phyloP scores from a whole-genome alignment of 805 yeast genomes.

The Metschnikowia noctiluminum region DNA sequence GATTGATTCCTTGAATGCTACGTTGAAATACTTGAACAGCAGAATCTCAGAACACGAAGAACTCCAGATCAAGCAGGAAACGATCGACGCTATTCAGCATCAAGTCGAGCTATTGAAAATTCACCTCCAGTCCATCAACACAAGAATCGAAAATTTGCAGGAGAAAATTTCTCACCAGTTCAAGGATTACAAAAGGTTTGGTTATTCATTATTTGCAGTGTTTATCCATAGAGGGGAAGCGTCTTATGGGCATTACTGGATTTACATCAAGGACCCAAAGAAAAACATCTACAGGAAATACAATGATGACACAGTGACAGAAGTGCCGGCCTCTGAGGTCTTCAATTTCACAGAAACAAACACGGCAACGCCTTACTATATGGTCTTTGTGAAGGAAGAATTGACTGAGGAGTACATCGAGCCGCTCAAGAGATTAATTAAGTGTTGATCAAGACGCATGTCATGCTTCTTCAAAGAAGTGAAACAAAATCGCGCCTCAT shows the following conservation, averaged over 20 bases:
- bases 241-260: slow-evolving; percentile 95
- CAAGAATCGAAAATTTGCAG: slow-evolving; percentile 44
- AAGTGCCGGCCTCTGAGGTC: slow-evolving; percentile 63
- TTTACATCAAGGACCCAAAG: slow-evolving; percentile 78
- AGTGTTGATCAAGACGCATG: slow-evolving; percentile 1
- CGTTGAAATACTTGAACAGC: slow-evolving; percentile 53
- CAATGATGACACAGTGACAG: slow-evolving; percentile 93
- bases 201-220: slow-evolving; percentile 83
- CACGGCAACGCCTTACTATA: slow-evolving; percentile 91
- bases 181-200: slow-evolving; percentile 54
- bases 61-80: slow-evolving; percentile 40
- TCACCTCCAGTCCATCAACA: slow-evolving; percentile 42
- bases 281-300: slow-evolving; percentile 76
- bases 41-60: slow-evolving; percentile 33
- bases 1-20: slow-evolving; percentile 46
- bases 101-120: slow-evolving; percentile 47
- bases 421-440: slow-evolving; percentile 54
- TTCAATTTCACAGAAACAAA: slow-evolving; percentile 64
- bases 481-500: no score
- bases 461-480: no score
- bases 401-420: slow-evolving; percentile 51
- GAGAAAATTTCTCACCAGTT: slow-evolving; percentile 57
- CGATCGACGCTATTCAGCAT: slow-evolving; percentile 45
- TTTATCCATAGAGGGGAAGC: slow-evolving; percentile 97
- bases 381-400: slow-evolving; percentile 76